Evolutionary conservation across 768 basidiomycete genomes (phyloP), one percentile per base, ranked within the genome.

Genomic region (Podaxis carcinomalis): DNA sequence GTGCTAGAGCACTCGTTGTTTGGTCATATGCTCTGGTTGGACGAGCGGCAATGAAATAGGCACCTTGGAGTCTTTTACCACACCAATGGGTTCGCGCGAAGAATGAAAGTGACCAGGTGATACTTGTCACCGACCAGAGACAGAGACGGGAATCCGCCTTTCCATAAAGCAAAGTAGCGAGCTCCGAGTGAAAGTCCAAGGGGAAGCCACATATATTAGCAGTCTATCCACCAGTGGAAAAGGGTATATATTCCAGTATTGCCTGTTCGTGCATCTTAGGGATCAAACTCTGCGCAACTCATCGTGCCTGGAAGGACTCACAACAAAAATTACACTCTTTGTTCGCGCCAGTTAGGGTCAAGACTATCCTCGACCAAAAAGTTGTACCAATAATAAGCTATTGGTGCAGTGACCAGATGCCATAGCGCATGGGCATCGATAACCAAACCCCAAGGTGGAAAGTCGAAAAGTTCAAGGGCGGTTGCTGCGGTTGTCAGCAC

Each of bases 341-440:
- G 71, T 40, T 77, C 75, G 56, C 79, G 79, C 92, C 92, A 93
- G 19, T 86, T 84, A 10, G 77, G 74, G 65, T 93, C 89, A 51
- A 79, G 73, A 0, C 92, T 79, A 70, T 96, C 95, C 65, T 84
- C 71, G 5, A 90, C 69, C 32, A 95, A 71, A 66, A 96, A 95
- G n/a, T 81, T 76, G 67, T 96, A 98, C 95, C 96, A 98, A 50
- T 83, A 78, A 51, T 81, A 68, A 3, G 87, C 84, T 35, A 98
- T 83, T 0, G 89, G 88, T 0, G 83, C 88, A 0, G 96, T 99
- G 3, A 85, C 80, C 6, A 90, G 77, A 72, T 99, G 96, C 97
- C 96, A 98, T 14, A 98, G 74, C 2, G 93, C 81, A 72, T 98
- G 97, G 0, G 95, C 94, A 69, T 98, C 96, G 19, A 98, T 77